These are phyloP conservation scores for Antarctomyces pellizariae DNA, from an alignment of 495 filamentous ascomycete genomes.

Conservation along the genomic window DNA sequence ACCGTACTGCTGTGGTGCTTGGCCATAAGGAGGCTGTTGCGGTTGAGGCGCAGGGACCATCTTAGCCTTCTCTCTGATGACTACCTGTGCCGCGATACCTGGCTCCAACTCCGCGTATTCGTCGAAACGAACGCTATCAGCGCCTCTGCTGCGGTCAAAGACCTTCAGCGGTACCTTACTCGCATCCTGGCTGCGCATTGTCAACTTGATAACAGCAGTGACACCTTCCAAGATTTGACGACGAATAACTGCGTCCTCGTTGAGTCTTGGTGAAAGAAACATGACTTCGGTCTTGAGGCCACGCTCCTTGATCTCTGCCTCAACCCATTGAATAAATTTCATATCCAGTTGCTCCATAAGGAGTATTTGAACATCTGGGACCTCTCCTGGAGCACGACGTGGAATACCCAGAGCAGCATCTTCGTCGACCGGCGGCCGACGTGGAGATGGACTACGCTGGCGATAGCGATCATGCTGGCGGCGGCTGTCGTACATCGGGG, in stretches of 20 bases:
- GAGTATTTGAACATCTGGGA: conserved; percentile 82
- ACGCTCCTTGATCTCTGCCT: conserved; percentile 44
- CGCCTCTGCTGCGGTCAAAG: conserved; percentile 55
- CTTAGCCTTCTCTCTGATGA: conserved; percentile 55
- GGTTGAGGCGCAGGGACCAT: conserved; percentile 16
- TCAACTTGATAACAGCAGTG: conserved; percentile 56
- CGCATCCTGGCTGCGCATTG: conserved; percentile 35
- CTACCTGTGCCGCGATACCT: conserved; percentile 51
- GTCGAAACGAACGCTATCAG: conserved; percentile 51
- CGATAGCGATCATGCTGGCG: conserved; percentile 31
- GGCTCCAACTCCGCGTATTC: conserved; percentile 69
- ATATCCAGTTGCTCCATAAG: conserved; percentile 58
- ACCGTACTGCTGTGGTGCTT: conserved; percentile 3
- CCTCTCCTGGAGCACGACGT: conserved; percentile 43
- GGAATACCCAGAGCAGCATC: conserved; percentile 48
- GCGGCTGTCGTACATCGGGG: conserved; percentile 29
- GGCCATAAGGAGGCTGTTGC: conserved; percentile 6
- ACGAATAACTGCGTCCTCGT: conserved; percentile 51
- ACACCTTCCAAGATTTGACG: conserved; percentile 80
- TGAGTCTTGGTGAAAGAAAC: conserved; percentile 52
- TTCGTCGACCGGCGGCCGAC: conserved; percentile 25
- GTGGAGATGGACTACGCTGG: conserved; percentile 40
- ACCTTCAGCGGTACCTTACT: conserved; percentile 59
- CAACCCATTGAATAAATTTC: conserved; percentile 62
- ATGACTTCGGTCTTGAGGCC: conserved; percentile 54